Evolutionary conservation across 2,329 filamentous ascomycete species (phyloP).

Genomic region (Sporothrix brunneoviolacea): DNA sequence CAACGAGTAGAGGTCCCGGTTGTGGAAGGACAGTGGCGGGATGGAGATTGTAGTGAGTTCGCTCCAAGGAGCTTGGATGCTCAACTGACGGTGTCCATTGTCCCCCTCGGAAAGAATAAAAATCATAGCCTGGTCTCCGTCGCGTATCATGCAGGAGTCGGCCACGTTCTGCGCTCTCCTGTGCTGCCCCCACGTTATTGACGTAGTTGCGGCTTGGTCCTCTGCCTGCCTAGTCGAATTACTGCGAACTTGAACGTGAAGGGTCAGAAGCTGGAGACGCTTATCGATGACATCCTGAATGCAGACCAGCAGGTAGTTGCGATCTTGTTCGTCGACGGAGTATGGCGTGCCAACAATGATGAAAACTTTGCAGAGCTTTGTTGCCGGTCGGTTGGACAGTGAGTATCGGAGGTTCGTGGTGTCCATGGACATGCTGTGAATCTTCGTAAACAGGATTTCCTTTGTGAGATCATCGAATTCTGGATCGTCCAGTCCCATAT

Average conservation of each 20-base stretch:
- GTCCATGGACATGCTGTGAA: constrained; percentile 60
- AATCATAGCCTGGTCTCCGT: constrained; percentile 61
- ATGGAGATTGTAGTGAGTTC: constrained; percentile 60
- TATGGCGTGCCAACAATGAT: constrained; percentile 56
- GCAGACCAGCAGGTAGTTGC: constrained; percentile 56
- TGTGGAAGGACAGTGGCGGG: constrained; percentile 49
- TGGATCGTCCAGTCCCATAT: constrained; percentile 66
- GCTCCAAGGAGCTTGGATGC: constrained; percentile 70
- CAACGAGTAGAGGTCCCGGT: constrained; percentile 8
- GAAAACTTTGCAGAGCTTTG: constrained; percentile 56
- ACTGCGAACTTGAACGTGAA: constrained; percentile 43
- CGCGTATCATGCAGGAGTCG: constrained; percentile 65
- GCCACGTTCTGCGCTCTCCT: constrained; percentile 60
- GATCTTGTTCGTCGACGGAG: constrained; percentile 45
- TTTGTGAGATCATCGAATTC: constrained; percentile 64
- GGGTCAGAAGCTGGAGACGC: constrained; percentile 58
- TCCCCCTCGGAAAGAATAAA: constrained; percentile 61
- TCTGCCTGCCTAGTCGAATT: constrained; percentile 17
- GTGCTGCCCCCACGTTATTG: constrained; percentile 41
- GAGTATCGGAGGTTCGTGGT: constrained; percentile 56
- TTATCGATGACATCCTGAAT: constrained; percentile 64
- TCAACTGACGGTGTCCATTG: constrained; percentile 59
- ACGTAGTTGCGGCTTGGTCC: not conserved
- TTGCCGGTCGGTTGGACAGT: constrained; percentile 45
- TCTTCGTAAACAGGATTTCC: constrained; percentile 64